Base-by-base conservation (phyloP, 148 eudicot species). In the Rhododendron vialii region DNA sequence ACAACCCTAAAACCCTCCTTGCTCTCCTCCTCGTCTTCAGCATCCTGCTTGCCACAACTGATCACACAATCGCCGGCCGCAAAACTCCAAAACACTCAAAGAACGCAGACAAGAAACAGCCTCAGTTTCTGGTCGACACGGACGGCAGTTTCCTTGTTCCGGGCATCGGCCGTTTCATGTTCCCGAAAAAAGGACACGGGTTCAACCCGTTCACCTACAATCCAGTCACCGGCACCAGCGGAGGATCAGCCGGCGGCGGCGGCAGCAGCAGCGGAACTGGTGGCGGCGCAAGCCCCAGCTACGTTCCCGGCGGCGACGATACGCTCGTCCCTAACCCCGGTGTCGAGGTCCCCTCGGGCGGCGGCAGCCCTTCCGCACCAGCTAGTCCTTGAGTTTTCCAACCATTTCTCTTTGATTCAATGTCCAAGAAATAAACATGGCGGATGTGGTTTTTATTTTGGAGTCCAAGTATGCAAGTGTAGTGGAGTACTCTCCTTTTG, bases 191-290 rank as follows among this genome's bases (percentile, higher is more conserved):
- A 0, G 30, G 30, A 1, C 36, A 55, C 0, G 80, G 67, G 4
- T 80, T 69, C 75, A 87, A 90, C 51, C 89, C 90, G 0, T 84
- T 73, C 43, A 87, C 88, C 35, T 90, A 90, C 90, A 88, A 90
- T 36, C 89, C 92, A 1, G 43, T 90, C 76, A 87, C 87, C 7
- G 76, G 76, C 41, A 71, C 41, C 76, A 71, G 76, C 38, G 76
- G 76, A 71, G 76, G 76, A 71, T 30, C 41, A 13, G 4, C 38
- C 0, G 76, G 41, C 20, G 5, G 22, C 75, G 18, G 7, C 30
- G 30, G 30, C 38, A 4, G 76, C 75, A 30, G 38, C 74, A 67
- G 36, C 4, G 74, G 74, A n/a, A 26, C 33, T 67, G 74, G 74
- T 1, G 35, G 75, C 75, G n/a, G 13, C 30, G 30, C 30, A 30